Evolutionary conservation across 805 yeast genomes (phyloP).

Genomic region (Nakazawaea molendinolei): DNA sequence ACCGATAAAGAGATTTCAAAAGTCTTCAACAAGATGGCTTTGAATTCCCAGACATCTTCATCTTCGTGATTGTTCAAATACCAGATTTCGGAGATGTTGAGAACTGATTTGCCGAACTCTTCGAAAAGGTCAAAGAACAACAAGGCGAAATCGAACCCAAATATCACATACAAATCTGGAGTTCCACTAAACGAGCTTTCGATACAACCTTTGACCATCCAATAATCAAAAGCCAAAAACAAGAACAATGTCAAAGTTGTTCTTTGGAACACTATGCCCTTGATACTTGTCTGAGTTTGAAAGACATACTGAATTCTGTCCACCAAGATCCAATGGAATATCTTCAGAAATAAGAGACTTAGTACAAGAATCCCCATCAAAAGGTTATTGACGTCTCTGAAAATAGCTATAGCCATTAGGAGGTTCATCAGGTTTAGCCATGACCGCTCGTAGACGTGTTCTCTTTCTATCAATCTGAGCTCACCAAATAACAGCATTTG

Average conservation of each 20-base stretch:
- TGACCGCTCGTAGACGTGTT: conserved; percentile 61
- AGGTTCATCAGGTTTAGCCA: conserved; percentile 62
- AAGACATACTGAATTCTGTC: conserved; percentile 41
- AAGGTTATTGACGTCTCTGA: conserved; percentile 39
- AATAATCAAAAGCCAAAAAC: conserved; percentile 44
- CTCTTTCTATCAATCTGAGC: conserved; percentile 66
- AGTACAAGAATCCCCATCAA: conserved; percentile 30
- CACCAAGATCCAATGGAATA: conserved; percentile 69
- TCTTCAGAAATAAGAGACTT: conserved; percentile 46
- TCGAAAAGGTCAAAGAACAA: conserved; percentile 48
- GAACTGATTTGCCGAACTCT: conserved; percentile 35
- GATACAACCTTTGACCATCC: conserved; percentile 48
- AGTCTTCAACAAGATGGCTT: conserved; percentile 50
- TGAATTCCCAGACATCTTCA: conserved; percentile 70
- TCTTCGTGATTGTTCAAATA: conserved; percentile 39
- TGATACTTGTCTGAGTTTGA: conserved; percentile 33
- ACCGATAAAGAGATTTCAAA: conserved; percentile 48
- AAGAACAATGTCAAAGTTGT: conserved; percentile 37
- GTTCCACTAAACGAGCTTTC: conserved; percentile 44
- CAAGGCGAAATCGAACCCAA: conserved; percentile 73
- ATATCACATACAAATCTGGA: conserved; percentile 54
- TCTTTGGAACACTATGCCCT: conserved; percentile 28
- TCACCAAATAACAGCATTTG: conserved; percentile 64
- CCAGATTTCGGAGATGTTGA: conserved; percentile 51
- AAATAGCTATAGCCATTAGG: conserved; percentile 49